Percentiles rank a stretch among this genome's conserved stretches.
These are phyloP conservation scores for Lactarius sp. DNA, from an alignment of 768 basidiomycete species.

Conservation along the genomic window DNA sequence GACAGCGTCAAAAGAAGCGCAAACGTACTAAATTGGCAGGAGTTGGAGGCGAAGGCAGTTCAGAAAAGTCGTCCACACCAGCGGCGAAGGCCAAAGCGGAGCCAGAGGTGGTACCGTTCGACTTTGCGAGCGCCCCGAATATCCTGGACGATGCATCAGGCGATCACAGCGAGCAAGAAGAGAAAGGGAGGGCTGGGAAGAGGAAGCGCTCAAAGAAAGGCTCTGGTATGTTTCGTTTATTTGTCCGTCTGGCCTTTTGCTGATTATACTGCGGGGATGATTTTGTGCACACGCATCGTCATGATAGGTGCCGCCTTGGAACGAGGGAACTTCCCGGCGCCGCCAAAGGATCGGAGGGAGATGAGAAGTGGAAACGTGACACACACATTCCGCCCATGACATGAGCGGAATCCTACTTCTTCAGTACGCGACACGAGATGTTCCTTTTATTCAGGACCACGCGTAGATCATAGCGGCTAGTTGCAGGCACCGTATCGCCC, in stretches of 20 bases:
- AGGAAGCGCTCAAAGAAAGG: conserved; percentile 38
- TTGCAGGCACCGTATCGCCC: neutral
- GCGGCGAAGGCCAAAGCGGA: conserved; percentile 25
- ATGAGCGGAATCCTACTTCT: neutral
- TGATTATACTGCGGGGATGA: neutral
- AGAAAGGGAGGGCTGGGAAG: conserved; percentile 28
- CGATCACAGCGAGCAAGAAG: conserved; percentile 36
- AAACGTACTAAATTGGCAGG: conserved; percentile 44
- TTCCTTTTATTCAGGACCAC: neutral
- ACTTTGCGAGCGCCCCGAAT: conserved; percentile 66
- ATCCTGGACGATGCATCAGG: conserved; percentile 55
- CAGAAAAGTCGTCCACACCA: conserved; percentile 19
- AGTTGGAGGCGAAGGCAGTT: conserved; percentile 23
- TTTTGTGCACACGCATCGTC: neutral
- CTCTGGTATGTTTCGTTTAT: conserved; percentile 1
- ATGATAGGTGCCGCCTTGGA: conserved; percentile 23
- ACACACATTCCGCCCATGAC: conserved; percentile 31
- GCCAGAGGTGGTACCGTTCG: conserved; percentile 45
- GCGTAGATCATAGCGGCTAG: no score
- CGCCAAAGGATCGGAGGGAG: conserved; percentile 34
- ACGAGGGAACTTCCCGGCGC: conserved; percentile 32
- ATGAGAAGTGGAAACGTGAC: conserved; percentile 35
- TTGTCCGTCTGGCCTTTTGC: neutral
- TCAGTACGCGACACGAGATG: neutral
- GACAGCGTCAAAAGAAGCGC: conserved; percentile 61